Conservation (phyloP, 164 flowering plant genomes). For the Houttuynia cordata region DNA sequence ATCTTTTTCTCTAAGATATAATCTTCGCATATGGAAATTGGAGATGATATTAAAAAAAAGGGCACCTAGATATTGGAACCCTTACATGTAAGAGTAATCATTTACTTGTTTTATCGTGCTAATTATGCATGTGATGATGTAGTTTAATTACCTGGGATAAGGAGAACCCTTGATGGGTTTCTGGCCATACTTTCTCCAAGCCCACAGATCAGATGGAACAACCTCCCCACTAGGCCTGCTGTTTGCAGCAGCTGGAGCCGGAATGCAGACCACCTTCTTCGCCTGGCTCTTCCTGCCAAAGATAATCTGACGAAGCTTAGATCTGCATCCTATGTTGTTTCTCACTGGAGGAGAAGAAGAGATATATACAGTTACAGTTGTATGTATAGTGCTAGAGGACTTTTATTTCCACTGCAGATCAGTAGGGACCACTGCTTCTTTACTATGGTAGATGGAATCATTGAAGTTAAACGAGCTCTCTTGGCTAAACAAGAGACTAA, state of each 20-base stretch:
- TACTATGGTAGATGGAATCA: background rate
- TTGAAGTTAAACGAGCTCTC: background rate
- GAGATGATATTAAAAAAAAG: background rate
- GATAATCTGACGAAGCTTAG: background rate
- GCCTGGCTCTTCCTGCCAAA: slow-evolving; percentile 65
- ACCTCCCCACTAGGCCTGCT: slow-evolving; percentile 67
- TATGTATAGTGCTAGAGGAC: background rate
- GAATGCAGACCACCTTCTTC: slow-evolving; percentile 87
- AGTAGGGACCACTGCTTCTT: background rate
- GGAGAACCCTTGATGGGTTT: slow-evolving; percentile 99
- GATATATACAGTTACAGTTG: too few species aligned
- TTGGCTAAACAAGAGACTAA: too few species aligned
- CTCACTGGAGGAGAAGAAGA: background rate
- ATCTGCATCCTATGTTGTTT: too few species aligned
- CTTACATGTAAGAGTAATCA: background rate
- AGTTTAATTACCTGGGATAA: slow-evolving; percentile 76
- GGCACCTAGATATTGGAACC: too few species aligned
- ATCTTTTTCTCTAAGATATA: background rate
- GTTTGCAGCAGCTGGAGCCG: slow-evolving; percentile 81
- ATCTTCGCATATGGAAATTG: background rate
- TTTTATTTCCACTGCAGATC: background rate
- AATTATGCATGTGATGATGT: background rate
- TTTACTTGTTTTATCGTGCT: background rate
- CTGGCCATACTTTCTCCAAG: slow-evolving; percentile 97
- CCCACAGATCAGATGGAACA: slow-evolving; percentile 94